These are phyloP conservation scores for Penicillium paxilli DNA, from an alignment of 495 filamentous ascomycete genomes.

Conservation along the genomic window DNA sequence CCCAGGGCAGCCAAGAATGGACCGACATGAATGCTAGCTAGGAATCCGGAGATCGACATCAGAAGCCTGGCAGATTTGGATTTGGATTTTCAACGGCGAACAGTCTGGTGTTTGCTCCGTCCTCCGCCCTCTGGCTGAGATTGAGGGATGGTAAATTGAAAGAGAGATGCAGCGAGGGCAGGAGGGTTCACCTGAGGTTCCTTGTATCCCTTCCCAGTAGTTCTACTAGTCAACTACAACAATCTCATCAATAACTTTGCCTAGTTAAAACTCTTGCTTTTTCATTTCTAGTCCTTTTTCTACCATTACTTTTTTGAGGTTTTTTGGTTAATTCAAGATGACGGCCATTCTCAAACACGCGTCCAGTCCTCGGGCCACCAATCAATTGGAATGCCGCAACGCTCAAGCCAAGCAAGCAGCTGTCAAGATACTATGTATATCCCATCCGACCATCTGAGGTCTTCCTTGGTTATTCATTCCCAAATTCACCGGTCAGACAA, in stretches of 20 bases:
- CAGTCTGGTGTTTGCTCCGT: too few species aligned
- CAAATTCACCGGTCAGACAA: background rate
- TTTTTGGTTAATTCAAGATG: background rate
- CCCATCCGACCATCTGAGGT: background rate
- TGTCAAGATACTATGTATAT: conserved; percentile 14
- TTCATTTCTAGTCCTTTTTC: too few species aligned
- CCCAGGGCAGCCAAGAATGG: conserved; percentile 25
- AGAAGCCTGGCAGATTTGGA: background rate
- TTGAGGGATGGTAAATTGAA: too few species aligned
- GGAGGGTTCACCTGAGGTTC: too few species aligned
- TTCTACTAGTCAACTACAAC: too few species aligned
- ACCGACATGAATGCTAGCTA: conserved; percentile 21
- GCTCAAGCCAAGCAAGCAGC: conserved; percentile 1
- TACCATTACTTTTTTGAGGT: background rate
- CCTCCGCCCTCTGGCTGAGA: too few species aligned
- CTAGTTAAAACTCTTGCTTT: too few species aligned
- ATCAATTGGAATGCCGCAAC: conserved; percentile 14
- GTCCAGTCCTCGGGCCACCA: conserved; percentile 11
- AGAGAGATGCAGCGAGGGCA: too few species aligned
- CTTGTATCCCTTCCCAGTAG: too few species aligned
- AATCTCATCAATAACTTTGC: too few species aligned
- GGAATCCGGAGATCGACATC: conserved; percentile 20
- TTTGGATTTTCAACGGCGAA: background rate
- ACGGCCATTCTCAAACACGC: conserved; percentile 32
- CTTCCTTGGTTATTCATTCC: conserved; percentile 4